Evolutionary conservation across 306 rosid species (phyloP).

Genomic region (Ziziphus jujuba): DNA sequence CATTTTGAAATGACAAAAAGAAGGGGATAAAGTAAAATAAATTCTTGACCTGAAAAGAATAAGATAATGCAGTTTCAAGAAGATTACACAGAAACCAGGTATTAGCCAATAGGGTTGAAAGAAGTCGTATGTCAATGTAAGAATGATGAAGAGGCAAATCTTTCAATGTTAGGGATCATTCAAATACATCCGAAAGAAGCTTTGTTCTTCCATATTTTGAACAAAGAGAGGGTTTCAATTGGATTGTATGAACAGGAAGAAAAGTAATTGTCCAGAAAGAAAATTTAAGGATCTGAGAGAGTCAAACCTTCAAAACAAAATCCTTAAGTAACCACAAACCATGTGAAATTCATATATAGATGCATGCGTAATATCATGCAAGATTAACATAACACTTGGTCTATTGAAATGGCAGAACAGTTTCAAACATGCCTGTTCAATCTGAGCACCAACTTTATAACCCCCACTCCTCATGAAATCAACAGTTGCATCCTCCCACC

Average conservation of each 20-base stretch:
- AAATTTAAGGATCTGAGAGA: not conserved
- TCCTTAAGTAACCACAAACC: not conserved
- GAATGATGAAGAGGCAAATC: not conserved
- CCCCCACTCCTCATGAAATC: conserved; percentile 88
- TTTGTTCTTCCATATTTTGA: not conserved
- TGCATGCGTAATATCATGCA: conserved; percentile 5
- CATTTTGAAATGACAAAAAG: too few relatives aligned
- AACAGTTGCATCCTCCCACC: conserved; percentile 89
- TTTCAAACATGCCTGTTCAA: conserved; percentile 51
- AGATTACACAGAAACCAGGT: too few relatives aligned
- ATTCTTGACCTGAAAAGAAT: too few relatives aligned
- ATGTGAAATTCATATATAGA: not conserved
- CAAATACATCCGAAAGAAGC: too few relatives aligned
- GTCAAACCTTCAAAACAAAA: not conserved
- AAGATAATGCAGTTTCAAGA: too few relatives aligned
- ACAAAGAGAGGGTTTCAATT: not conserved
- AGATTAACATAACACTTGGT: not conserved
- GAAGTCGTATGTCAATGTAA: not conserved
- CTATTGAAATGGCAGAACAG: not conserved
- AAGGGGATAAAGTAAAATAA: too few relatives aligned
- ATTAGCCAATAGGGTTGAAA: too few relatives aligned
- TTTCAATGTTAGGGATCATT: conserved; percentile 1
- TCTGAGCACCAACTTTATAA: conserved; percentile 58
- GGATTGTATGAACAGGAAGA: not conserved
- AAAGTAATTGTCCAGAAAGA: not conserved